Evolutionary conservation across 106 monocot genomes (phyloP).

Genomic region (Iris macrosiphon): DNA sequence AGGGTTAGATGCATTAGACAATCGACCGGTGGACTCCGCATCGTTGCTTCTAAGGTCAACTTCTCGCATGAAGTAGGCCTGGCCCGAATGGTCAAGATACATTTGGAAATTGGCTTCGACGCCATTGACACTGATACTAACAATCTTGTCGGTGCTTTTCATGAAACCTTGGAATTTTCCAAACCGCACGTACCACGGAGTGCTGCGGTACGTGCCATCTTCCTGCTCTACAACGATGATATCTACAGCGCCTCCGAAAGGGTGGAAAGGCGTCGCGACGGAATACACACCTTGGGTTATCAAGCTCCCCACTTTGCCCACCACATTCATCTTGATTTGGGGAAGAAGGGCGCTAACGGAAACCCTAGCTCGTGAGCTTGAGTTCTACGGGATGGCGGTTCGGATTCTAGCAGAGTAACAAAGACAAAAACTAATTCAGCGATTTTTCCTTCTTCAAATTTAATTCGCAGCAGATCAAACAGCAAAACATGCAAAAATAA

Average conservation of each 20-base stretch:
- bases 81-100: constrained; percentile 88
- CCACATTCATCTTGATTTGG: constrained; percentile 83
- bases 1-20: constrained; percentile 10
- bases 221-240: constrained; percentile 86
- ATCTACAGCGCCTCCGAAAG: constrained; percentile 95
- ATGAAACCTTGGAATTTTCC: constrained; percentile 96
- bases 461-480: too few relatives aligned
- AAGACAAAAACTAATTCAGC: too few relatives aligned
- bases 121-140: constrained; percentile 78
- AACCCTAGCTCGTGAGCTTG: too few relatives aligned
- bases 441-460: too few relatives aligned
- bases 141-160: constrained; percentile 84
- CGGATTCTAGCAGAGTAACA: too few relatives aligned
- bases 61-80: constrained; percentile 91
- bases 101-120: constrained; percentile 76
- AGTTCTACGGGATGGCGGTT: too few relatives aligned
- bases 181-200: constrained; percentile 96
- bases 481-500: too few relatives aligned
- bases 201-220: constrained; percentile 90
- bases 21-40: constrained; percentile 7
- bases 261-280: constrained; percentile 95
- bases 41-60: constrained; percentile 23
- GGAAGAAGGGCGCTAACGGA: too few relatives aligned
- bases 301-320: constrained; percentile 76
- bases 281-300: constrained; percentile 95